Evolutionary conservation across 2,329 filamentous ascomycete species (phyloP).

Genomic region (Pseudocercospora crystallina): DNA sequence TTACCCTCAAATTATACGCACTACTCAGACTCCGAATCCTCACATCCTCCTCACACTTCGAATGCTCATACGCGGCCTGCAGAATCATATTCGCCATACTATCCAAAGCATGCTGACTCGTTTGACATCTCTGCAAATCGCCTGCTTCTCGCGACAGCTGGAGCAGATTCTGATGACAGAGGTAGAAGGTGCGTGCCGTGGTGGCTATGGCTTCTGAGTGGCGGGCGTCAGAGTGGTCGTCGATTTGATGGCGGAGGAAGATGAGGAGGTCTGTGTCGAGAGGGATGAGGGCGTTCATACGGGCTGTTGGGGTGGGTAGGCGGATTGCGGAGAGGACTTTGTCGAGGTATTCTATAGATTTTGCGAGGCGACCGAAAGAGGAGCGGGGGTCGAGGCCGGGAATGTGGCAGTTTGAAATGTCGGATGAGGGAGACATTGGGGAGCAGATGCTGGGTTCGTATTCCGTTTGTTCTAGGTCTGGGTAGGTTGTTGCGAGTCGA

Average conservation of each 20-base stretch:
- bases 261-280: neutral
- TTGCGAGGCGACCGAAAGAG: neutral
- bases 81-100: constrained; percentile 1
- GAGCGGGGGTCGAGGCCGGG: neutral
- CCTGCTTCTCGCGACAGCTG: neutral
- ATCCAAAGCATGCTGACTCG: neutral
- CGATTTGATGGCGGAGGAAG: neutral
- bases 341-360: neutral
- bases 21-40: neutral
- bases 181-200: neutral
- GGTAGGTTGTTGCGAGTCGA: neutral
- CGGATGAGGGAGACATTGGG: no score
- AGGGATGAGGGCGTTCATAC: neutral
- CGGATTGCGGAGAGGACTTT: neutral
- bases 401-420: no score
- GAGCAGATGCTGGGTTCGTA: no score
- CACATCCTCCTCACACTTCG: neutral
- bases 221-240: neutral
- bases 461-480: no score
- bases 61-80: neutral
- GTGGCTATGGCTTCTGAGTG: constrained; percentile 2
- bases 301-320: neutral
- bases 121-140: neutral
- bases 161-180: neutral
- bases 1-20: neutral